Base-by-base conservation (phyloP, 345 rosid species). In the Salix brachista region DNA sequence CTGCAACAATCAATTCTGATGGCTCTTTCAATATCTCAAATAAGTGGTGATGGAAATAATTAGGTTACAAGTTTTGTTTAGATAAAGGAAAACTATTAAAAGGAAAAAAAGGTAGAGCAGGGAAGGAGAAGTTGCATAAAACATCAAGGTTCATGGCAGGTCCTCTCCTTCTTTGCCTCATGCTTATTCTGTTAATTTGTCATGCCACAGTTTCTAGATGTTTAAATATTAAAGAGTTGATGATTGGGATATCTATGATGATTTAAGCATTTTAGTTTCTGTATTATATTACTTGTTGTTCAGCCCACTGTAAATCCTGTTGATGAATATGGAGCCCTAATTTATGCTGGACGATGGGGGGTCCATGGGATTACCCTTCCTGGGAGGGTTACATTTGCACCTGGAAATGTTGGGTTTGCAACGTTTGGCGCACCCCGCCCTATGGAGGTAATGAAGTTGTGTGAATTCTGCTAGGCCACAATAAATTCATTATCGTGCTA, bases 291-390 rank as follows among this genome's bases (percentile, higher is more conserved):
- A 52, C 69, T 69, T 36, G 34, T 80, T 65, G 72, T 82, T 58
- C 86, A 95, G 97, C 87, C 90, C 69, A 74, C 83, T 5, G 94
- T 93, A 69, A 85, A 80, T 69, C 90, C 93, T 26, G 80, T 95
- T 19, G 97, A 95, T 41, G 97, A 94, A 78, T 90, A 88, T 83
- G 97, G 97, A 75, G 91, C 96, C 61, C 87, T 92, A 46, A 86
- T 94, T 69, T 91, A 92, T 88, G 94, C 96, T 73, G 97, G 98
- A 69, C 86, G 98, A 78, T 94, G 99, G 99, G 99, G 97, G 67
- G 85, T 91, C 70, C 91, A 92, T 66, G 96, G 97, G 50, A 86
- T 90, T 66, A 81, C 93, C 1, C 93, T 93, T 67, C 97, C 99
- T 0, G 99, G 97, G 36, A 88, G 99, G 84, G 97, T 88, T 52